Evolutionary conservation across 805 yeast species (phyloP), one percentile per base, ranked within the genome.

Genomic region (Sugiyamaella chiloensis): DNA sequence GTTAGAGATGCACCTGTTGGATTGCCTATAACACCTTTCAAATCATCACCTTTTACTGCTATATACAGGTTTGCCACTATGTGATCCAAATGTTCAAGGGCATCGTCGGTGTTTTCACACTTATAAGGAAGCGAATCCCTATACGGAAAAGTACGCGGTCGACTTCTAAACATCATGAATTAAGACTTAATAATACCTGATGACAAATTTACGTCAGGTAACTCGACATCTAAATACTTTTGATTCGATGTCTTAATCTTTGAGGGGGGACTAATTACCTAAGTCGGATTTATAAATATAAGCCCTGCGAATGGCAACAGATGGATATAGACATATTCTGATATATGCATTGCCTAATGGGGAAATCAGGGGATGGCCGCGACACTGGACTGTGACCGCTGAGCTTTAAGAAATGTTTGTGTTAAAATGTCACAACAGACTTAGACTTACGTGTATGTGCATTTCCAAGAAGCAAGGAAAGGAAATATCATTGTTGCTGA

Each of bases 51-150:
- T 48, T 78, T 74, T 40, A 87, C 75, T 7, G 96, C 88, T 47
- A 87, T 79, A 62, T 86, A 86, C 16, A 93, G 64, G 63, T 87
- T 88, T 2, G 84, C 76, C 26, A 90, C 74, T n/a, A 91, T 85
- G 59, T 85, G 93, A 37, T 86, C 75, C 32, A 91, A 69, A 57
- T 88, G 89, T 46, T 73, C 75, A 14, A 87, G 84, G 49, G 81
- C 85, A 48, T 85, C 95, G 27, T 68, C 67, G 12, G 80, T 80
- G 1, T 79, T 57, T 62, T 88, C 97, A 0, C 83, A 76, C 36
- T 72, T 68, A 63, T 90, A 93, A 0, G 98, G 98, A 23, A 91
- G 70, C 42, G 76, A 59, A 14, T 61, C 65, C n/a, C 47, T 50
- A 53, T 70, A 69, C 5, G 67, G 66, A 45, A 60, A 64, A 4